A percentile compares a stretch with the other conserved stretches of the same genome.
phyloP scores from a whole-genome alignment of 305 asterid genomes.

The Fraxinus paxiana region DNA sequence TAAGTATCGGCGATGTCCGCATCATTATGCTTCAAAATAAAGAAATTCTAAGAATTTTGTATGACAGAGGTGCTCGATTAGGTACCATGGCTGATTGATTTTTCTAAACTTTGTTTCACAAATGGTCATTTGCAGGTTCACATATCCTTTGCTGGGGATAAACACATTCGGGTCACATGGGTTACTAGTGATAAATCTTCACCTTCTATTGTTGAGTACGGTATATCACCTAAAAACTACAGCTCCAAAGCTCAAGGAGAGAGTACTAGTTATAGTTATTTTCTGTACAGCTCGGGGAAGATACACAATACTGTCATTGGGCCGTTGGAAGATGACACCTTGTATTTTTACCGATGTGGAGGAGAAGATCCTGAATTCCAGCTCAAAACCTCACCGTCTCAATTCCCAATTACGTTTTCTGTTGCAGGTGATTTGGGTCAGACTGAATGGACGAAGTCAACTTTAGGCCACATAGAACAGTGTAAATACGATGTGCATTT shows the following conservation, averaged over 20 bases:
- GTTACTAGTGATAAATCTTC: slow-evolving; percentile 47
- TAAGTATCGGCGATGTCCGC: no score
- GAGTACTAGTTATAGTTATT: slow-evolving; percentile 57
- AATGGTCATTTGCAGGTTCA: slow-evolving; percentile 59
- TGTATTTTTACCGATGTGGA: slow-evolving; percentile 74
- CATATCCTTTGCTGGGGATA: slow-evolving; percentile 79
- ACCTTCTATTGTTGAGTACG: slow-evolving; percentile 67
- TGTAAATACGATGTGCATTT: slow-evolving; percentile 73
- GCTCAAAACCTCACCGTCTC: slow-evolving; percentile 77
- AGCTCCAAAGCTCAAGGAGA: slow-evolving; percentile 53
- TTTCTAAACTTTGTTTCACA: neutral
- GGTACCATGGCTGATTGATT: slow-evolving; percentile 1
- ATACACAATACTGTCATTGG: slow-evolving; percentile 86
- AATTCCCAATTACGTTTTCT: slow-evolving; percentile 73
- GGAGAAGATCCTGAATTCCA: slow-evolving; percentile 71
- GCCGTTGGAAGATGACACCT: slow-evolving; percentile 56
- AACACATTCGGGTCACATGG: slow-evolving; percentile 78
- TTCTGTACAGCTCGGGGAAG: slow-evolving; percentile 67
- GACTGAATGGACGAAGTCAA: slow-evolving; percentile 85
- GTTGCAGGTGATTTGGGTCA: slow-evolving; percentile 96
- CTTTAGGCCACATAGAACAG: slow-evolving; percentile 70
- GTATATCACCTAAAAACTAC: slow-evolving; percentile 59
- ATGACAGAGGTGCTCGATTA: neutral
- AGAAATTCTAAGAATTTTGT: neutral
- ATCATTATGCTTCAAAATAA: neutral